Evolutionary conservation across 2,329 filamentous ascomycete genomes (phyloP).

Genomic region (Parafenestella ontariensis): DNA sequence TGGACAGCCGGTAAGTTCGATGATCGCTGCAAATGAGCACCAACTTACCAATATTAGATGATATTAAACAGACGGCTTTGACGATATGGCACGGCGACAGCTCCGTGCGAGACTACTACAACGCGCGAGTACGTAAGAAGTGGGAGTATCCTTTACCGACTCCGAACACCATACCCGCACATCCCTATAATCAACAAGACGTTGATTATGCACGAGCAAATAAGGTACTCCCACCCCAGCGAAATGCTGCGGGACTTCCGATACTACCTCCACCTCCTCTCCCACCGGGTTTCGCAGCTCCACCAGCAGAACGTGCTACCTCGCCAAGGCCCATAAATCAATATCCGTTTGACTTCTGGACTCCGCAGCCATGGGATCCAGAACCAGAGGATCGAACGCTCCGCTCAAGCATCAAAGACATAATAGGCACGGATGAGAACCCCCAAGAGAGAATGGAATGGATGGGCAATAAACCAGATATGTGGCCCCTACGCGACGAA

Average conservation of each 20-base stretch:
- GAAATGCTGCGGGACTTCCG: not conserved
- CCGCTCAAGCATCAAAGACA: not conserved
- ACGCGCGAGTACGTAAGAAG: not conserved
- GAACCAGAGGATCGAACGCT: not conserved
- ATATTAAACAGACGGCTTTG: not conserved
- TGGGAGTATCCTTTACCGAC: not conserved
- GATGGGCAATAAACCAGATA: not conserved
- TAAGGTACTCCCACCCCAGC: not conserved
- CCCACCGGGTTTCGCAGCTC: not conserved
- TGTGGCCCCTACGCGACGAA: not conserved
- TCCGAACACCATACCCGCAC: not conserved
- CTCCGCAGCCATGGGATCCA: not conserved
- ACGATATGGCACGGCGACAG: not conserved
- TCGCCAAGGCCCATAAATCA: not conserved
- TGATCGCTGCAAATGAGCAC: no score
- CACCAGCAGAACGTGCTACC: not conserved
- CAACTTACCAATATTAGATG: not conserved
- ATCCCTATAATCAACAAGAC: not conserved
- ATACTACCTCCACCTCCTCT: not conserved
- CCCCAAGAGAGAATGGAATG: not conserved
- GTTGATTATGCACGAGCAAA: not conserved
- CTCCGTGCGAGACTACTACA: not conserved
- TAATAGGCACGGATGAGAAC: not conserved
- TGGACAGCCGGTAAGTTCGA: not conserved
- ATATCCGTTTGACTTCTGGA: conserved; percentile 1